Evolutionary conservation across 2,329 filamentous ascomycete genomes (phyloP).

Genomic region (Pyrenophora tritici-repentis): DNA sequence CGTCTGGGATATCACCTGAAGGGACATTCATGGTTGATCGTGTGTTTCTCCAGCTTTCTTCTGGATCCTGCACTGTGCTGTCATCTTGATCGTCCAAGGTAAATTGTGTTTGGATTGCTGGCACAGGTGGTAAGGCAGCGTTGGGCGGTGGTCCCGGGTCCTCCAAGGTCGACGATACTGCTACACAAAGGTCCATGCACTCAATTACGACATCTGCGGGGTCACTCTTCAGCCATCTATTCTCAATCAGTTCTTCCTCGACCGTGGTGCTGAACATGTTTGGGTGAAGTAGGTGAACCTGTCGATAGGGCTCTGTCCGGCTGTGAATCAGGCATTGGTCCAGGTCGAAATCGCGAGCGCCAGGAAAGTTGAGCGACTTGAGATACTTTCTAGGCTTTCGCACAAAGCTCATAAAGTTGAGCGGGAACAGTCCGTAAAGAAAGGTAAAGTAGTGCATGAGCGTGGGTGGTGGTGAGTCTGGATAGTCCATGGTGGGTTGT

Average conservation of each 20-base stretch:
- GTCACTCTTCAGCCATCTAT: slow-evolving; percentile 79
- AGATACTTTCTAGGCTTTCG: slow-evolving; percentile 80
- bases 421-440: slow-evolving; percentile 79
- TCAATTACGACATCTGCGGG: slow-evolving; percentile 79
- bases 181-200: slow-evolving; percentile 71
- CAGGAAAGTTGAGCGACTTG: slow-evolving; percentile 71
- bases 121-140: slow-evolving; percentile 52
- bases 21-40: slow-evolving; percentile 56
- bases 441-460: slow-evolving; percentile 79
- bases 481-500: slow-evolving; percentile 63
- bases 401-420: slow-evolving; percentile 87
- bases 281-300: slow-evolving; percentile 76
- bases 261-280: slow-evolving; percentile 81
- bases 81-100: slow-evolving; percentile 38
- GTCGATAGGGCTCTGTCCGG: slow-evolving; percentile 74
- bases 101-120: slow-evolving; percentile 39
- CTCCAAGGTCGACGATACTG: slow-evolving; percentile 47
- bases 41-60: slow-evolving; percentile 59
- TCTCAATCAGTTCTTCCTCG: slow-evolving; percentile 78
- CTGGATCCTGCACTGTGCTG: slow-evolving; percentile 36
- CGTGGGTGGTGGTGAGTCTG: slow-evolving; percentile 62
- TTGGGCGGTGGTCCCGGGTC: slow-evolving; percentile 56
- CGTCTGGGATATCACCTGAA: slow-evolving; percentile 28
- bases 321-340: slow-evolving; percentile 78
- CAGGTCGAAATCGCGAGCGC: slow-evolving; percentile 75